A percentile compares a stretch with the other conserved stretches of the same genome.
phyloP scores from a whole-genome alignment of 2,329 filamentous ascomycete genomes.

The Sarocladium oryzae region DNA sequence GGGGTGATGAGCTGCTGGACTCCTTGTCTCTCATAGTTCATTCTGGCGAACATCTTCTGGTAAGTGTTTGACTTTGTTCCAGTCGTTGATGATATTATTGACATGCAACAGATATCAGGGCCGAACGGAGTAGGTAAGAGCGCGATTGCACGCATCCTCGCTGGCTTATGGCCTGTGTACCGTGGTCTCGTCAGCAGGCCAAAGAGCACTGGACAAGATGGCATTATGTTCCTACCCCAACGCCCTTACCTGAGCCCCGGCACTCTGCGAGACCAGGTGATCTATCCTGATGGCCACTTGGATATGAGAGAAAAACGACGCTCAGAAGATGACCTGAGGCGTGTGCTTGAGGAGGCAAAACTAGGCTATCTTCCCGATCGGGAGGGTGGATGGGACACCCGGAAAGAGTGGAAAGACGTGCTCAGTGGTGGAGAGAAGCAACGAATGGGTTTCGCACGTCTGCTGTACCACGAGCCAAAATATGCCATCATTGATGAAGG shows the following conservation, averaged over 20 bases:
- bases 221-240: conserved; percentile 98
- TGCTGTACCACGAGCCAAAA: conserved; percentile 90
- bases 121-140: conserved; percentile 93
- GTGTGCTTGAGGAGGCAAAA: conserved; percentile 73
- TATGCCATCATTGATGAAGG: conserved; percentile 96
- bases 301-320: conserved; percentile 84
- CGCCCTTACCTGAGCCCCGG: conserved; percentile 87
- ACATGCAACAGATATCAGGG: conserved; percentile 62
- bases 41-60: conserved; percentile 81
- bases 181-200: conserved; percentile 86
- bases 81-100: neutral
- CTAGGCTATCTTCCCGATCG: conserved; percentile 85
- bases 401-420: conserved; percentile 98
- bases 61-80: conserved; percentile 23
- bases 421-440: conserved; percentile 98
- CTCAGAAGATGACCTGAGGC: conserved; percentile 70
- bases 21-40: conserved; percentile 84
- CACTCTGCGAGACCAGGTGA: conserved; percentile 92
- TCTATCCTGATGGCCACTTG: conserved; percentile 90
- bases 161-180: conserved; percentile 94
- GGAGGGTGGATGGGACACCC: conserved; percentile 93
- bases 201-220: conserved; percentile 72
- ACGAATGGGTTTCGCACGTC: conserved; percentile 79
- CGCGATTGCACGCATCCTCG: conserved; percentile 78
- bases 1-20: conserved; percentile 86